Conservation (phyloP, 2,329 filamentous ascomycete genomes). For the Trichoderma breve region DNA sequence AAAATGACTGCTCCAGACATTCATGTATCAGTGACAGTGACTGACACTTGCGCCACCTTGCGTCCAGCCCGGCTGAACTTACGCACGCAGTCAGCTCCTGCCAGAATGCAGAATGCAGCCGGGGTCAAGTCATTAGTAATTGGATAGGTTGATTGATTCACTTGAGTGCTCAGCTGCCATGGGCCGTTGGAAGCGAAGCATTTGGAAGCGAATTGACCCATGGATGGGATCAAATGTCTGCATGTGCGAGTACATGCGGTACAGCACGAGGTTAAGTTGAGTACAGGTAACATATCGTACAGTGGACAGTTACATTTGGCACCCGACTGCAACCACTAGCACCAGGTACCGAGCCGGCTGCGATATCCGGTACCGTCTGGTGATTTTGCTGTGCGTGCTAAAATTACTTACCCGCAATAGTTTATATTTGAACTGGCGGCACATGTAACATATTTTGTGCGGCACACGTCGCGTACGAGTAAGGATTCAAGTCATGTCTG, state of each 20-base stretch:
- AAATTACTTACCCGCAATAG: neutral
- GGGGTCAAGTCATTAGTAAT: neutral
- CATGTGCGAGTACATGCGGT: neutral
- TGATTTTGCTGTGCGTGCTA: neutral
- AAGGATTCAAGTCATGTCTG: neutral
- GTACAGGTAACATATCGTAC: no score
- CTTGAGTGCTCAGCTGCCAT: neutral
- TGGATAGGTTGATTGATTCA: neutral
- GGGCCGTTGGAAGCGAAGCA: neutral
- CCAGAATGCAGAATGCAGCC: neutral
- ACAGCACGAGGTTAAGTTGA: neutral
- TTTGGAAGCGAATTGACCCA: neutral
- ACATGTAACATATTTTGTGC: no score
- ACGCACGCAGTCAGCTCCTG: neutral
- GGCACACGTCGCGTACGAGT: neutral
- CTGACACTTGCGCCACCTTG: neutral
- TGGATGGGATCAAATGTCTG: neutral
- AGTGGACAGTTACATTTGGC: neutral
- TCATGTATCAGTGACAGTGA: neutral
- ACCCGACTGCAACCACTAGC: neutral
- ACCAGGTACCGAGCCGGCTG: neutral
- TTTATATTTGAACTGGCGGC: neutral
- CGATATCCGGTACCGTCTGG: neutral
- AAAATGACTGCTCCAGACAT: neutral
- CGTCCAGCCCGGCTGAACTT: neutral